These are phyloP conservation scores for Clathrus columnatus DNA, from an alignment of 768 basidiomycete genomes.

Conservation along the genomic window DNA sequence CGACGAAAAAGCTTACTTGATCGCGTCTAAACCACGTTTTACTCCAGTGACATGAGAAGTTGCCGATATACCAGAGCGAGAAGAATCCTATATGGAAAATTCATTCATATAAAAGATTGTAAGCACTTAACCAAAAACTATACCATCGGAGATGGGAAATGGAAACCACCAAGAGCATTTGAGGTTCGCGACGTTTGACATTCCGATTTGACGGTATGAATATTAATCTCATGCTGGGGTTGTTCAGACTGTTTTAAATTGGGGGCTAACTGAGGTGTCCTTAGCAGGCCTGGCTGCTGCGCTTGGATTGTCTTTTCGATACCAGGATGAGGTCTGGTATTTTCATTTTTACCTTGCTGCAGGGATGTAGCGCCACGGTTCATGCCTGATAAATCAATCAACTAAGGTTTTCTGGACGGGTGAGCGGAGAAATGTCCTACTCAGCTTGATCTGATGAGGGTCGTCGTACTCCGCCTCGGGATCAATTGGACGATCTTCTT, in stretches of 20 bases:
- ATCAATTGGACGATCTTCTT: constrained; percentile 10
- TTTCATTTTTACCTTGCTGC: background rate
- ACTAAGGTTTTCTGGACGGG: background rate
- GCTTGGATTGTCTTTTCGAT: background rate
- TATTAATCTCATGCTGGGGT: background rate
- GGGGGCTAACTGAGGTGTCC: background rate
- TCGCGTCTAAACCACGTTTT: constrained; percentile 28
- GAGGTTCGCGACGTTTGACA: too few species aligned
- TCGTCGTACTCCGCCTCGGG: background rate
- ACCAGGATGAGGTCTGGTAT: background rate
- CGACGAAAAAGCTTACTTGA: constrained; percentile 20
- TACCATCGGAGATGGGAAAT: constrained; percentile 42
- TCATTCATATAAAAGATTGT: background rate
- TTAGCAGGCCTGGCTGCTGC: background rate
- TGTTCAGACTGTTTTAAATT: background rate
- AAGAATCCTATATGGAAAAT: background rate
- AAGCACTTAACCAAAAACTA: too few species aligned
- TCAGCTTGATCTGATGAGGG: background rate
- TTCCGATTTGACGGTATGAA: constrained; percentile 16
- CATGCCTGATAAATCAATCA: background rate
- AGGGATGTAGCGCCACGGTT: background rate
- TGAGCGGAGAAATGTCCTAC: background rate
- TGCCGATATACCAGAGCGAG: background rate
- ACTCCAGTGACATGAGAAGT: constrained; percentile 12
- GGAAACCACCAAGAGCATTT: constrained; percentile 38